Conservation (phyloP, 139 green algal genomes). For the Micractinium sp. region DNA sequence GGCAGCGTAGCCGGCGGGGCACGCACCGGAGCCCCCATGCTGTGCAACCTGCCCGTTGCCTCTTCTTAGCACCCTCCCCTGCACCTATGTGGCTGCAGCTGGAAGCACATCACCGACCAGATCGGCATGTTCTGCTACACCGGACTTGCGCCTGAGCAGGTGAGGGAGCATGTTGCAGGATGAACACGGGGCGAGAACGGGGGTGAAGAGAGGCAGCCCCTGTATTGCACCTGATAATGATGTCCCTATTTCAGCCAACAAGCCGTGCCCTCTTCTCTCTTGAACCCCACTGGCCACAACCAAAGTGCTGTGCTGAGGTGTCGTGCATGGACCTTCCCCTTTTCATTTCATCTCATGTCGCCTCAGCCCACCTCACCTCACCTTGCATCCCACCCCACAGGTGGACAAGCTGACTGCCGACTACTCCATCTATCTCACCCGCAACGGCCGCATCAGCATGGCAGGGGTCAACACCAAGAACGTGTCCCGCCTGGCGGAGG, state of each 20-base stretch:
- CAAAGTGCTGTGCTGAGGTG: no score
- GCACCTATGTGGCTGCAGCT: conserved; percentile 39
- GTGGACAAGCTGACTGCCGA: conserved; percentile 82
- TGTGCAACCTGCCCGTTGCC: no score
- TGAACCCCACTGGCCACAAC: no score
- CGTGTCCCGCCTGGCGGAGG: conserved; percentile 78
- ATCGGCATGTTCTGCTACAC: conserved; percentile 89
- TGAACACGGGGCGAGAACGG: neutral
- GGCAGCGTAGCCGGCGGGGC: no score
- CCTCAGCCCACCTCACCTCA: no score
- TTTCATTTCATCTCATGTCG: no score
- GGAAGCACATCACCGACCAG: conserved; percentile 88
- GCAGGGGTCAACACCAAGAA: conserved; percentile 89
- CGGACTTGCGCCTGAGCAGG: conserved; percentile 61
- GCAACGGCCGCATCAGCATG: conserved; percentile 94
- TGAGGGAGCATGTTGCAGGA: neutral
- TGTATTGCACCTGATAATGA: neutral
- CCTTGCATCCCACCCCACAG: conserved; percentile 32
- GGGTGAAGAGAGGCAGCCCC: neutral
- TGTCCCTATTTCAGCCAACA: neutral
- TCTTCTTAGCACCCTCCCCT: neutral
- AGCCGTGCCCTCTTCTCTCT: no score
- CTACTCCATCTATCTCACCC: conserved; percentile 90
- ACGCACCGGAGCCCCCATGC: no score
- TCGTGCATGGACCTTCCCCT: no score